Evolutionary conservation across 164 flowering plant species (phyloP), one percentile per base, ranked within the genome.

Genomic region (Vitis riparia): DNA sequence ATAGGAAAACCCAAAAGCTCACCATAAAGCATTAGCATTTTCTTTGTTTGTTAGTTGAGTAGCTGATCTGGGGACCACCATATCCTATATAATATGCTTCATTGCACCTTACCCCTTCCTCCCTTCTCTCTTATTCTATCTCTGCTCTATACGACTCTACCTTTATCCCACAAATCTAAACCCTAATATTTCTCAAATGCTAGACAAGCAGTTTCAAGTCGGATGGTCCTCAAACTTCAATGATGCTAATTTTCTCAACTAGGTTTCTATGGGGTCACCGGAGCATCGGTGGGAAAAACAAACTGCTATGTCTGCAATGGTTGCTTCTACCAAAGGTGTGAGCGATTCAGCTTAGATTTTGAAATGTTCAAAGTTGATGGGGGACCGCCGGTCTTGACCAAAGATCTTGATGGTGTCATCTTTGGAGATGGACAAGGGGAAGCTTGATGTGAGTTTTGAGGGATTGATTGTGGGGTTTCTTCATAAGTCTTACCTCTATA

Each of bases 401-500:
- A 29, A 12, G 63, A 55, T 70, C 49, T 37, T 75, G 60, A 57
- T 55, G 12, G 13, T 75, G 19, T 58, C 70, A 5, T 75, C 77
- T 1, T 70, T 70, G 55, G 77, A 58, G 53, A 51, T 9, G 8
- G 66, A 50, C 7, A 55, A 13, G 52, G 67, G 44, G 50, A 15
- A 12, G 2, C 27, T 5, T n/a, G 68, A 11, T 50, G 47, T 14
- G n/a, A 3, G 55, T 17, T 11, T 19, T 19, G 63, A 62, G 32
- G 59, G 17, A 37, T 55, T 12, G 53, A 15, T 61, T 23, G 67
- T 55, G 53, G 12, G 59, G 13, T 75, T 75, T 65, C 68, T 75
- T 15, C 71, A 78, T 37, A 64, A 27, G 4, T 78, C 78, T 55
- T 62, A 32, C 32, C 30, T 1, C 8, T 78, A 78, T 59, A 52